Evolutionary conservation across 805 yeast genomes (phyloP).

Genomic region (Candida khao-thaluensis): DNA sequence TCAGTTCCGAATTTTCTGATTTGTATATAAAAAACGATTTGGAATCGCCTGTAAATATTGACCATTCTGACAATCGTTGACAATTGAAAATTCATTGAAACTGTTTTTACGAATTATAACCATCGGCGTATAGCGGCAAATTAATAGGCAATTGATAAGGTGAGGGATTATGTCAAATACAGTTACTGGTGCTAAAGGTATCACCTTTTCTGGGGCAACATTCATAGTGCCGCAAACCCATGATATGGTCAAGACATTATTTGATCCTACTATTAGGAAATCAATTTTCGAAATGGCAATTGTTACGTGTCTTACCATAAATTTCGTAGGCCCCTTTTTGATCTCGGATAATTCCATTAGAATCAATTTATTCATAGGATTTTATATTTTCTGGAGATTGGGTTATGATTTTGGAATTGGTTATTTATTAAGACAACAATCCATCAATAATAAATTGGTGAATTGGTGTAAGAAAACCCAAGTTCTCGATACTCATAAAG

Average conservation of each 20-base stretch:
- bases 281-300: constrained; percentile 65
- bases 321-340: constrained; percentile 33
- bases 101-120: too few relatives aligned
- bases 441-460: constrained; percentile 55
- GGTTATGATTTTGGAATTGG: constrained; percentile 84
- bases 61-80: background rate
- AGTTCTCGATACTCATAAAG: constrained; percentile 25
- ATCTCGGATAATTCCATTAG: constrained; percentile 24
- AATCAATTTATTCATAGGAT: constrained; percentile 44
- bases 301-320: constrained; percentile 33
- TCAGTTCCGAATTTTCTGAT: constrained; percentile 1
- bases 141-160: too few relatives aligned
- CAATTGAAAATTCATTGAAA: too few relatives aligned
- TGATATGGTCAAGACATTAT: constrained; percentile 79
- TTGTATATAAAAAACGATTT: background rate
- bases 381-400: constrained; percentile 73
- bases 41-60: background rate
- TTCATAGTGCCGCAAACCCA: constrained; percentile 63
- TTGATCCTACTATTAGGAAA: constrained; percentile 73
- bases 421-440: constrained; percentile 60
- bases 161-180: constrained; percentile 21
- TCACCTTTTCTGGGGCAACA: constrained; percentile 44
- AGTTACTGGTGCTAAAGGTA: constrained; percentile 37
- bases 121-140: too few relatives aligned
- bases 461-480: constrained; percentile 45